These are phyloP conservation scores for Microsporum audouinii DNA, from an alignment of 2,329 filamentous ascomycete genomes.

Conservation along the genomic window DNA sequence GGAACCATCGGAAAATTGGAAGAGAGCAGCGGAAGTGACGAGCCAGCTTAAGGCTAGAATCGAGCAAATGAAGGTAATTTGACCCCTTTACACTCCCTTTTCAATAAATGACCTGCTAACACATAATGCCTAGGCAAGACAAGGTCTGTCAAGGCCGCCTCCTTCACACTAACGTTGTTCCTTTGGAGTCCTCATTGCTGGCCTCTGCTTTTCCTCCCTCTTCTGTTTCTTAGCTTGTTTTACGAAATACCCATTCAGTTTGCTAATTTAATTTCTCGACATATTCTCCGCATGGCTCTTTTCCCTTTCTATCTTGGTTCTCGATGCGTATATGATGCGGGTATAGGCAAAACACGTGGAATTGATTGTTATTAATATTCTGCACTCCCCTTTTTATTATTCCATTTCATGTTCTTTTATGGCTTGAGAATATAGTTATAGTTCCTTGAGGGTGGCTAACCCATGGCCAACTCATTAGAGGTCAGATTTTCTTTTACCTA, in stretches of 20 bases:
- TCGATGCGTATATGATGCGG: background rate
- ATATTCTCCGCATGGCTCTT: background rate
- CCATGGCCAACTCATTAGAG: background rate
- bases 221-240: background rate
- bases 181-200: background rate
- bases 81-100: background rate
- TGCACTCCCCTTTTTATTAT: background rate
- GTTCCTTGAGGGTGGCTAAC: background rate
- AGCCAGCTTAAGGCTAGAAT: slow-evolving; percentile 95
- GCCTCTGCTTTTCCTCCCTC: background rate
- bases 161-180: slow-evolving; percentile 11
- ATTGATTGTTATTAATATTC: background rate
- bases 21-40: slow-evolving; percentile 90
- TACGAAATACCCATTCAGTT: slow-evolving; percentile 8
- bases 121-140: slow-evolving; percentile 27
- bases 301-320: background rate
- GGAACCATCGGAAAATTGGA: slow-evolving; percentile 81
- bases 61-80: slow-evolving; percentile 81
- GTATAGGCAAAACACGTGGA: background rate
- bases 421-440: background rate
- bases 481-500: background rate
- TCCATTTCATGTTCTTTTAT: background rate
- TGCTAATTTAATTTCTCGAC: background rate
- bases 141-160: slow-evolving; percentile 33
- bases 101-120: background rate